These are phyloP conservation scores for Daldinia decipiens DNA, from an alignment of 495 filamentous ascomycete genomes.

Conservation along the genomic window DNA sequence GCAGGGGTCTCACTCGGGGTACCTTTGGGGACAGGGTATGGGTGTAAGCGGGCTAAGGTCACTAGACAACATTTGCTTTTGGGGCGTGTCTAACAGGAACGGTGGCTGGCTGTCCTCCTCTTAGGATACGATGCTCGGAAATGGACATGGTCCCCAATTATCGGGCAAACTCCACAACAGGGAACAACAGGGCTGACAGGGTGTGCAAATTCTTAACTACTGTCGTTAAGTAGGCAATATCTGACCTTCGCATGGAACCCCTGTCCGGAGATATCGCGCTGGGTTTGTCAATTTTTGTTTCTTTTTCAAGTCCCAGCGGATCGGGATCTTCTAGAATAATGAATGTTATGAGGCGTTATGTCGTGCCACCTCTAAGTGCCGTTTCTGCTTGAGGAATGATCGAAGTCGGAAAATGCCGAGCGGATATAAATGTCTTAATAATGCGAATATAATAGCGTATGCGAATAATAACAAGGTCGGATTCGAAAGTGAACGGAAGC, in stretches of 20 bases:
- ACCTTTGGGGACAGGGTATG: slow-evolving; percentile 2
- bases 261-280: slow-evolving; percentile 39
- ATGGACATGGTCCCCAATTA: slow-evolving; percentile 24
- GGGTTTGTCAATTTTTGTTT: slow-evolving; percentile 28
- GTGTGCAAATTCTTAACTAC: slow-evolving; percentile 20
- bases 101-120: slow-evolving; percentile 38
- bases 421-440: slow-evolving; percentile 23
- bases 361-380: slow-evolving; percentile 16
- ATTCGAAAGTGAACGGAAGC: slow-evolving; percentile 39
- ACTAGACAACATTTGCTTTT: slow-evolving; percentile 38
- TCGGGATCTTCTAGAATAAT: slow-evolving; percentile 41
- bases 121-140: slow-evolving; percentile 29
- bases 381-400: slow-evolving; percentile 10
- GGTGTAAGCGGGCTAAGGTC: slow-evolving; percentile 34
- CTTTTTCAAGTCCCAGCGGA: slow-evolving; percentile 29
- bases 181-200: slow-evolving; percentile 42
- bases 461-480: slow-evolving; percentile 16
- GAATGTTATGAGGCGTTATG: slow-evolving; percentile 35
- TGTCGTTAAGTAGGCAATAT: slow-evolving; percentile 26
- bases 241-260: slow-evolving; percentile 46
- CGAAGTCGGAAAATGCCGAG: slow-evolving; percentile 28
- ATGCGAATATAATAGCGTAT: slow-evolving; percentile 10
- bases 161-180: slow-evolving; percentile 35
- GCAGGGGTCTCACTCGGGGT: slow-evolving; percentile 20
- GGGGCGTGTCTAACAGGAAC: slow-evolving; percentile 39